Evolutionary conservation across 2,329 filamentous ascomycete genomes (phyloP), one percentile per base, ranked within the genome.

Genomic region (Alternaria triticina): DNA sequence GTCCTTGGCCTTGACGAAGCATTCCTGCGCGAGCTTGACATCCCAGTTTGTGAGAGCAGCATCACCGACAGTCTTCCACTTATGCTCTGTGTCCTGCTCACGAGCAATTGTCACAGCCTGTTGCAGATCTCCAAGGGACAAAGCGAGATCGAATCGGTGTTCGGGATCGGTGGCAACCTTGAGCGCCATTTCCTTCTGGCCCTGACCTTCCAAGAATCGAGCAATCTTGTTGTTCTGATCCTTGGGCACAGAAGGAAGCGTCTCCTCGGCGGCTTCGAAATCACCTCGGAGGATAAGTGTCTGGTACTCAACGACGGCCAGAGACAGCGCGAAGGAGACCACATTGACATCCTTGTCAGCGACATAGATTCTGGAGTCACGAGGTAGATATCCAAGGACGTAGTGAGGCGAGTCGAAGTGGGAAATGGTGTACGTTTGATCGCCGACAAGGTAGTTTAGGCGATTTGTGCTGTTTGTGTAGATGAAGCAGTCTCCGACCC

Each of bases 171-270:
- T 97, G 10, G 96, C 94, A 15, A 99, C 93, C 70, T 97, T 93
- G 15, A 99, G 87, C 0, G 96, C 96, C 69, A 97, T 87, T 74
- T 98, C 95, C 82, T 98, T 98, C 83, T 97, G 93, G 44, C 95
- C 95, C 81, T 99, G 96, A 3, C 96, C 96, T 81, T 98, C 96
- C 57, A 99, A 86, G 86, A 99, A 99, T 22, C 96, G 90, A 4
- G 96, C 96, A 72, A 99, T 96, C 84, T 98, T 98, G 86, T 97
- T 97, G 81, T 97, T 91, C 80, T 99, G 94, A 68, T 97, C 93
- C n/a, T 89, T 84, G 0, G 95, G 94, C 40, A 99, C 94, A 20
- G 91, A 91, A 5, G 89, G 85, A 15, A 99, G 88, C 67, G 97
- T 86, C 77, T 97, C 94, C 10, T 91, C 90, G 0, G 96, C 96